A percentile compares a stretch with the other conserved stretches of the same genome.
phyloP scores from a whole-genome alignment of 192 early-diverging fungal genomes.

The Podila minutissima region DNA sequence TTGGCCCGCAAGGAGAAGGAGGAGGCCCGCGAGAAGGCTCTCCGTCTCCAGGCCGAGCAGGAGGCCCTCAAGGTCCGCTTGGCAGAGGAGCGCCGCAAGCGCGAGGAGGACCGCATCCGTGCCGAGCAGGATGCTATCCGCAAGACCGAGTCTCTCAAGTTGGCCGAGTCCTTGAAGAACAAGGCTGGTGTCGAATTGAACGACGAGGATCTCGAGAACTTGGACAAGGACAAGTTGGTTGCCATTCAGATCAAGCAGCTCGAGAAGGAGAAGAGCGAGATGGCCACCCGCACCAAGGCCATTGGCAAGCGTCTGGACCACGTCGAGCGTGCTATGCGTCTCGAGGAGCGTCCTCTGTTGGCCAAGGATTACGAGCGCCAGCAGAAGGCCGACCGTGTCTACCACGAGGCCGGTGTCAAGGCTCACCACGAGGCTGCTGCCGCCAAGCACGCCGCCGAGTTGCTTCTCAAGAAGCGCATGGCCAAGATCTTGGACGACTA shows the following conservation, averaged over 20 bases:
- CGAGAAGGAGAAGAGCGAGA: slow-evolving; percentile 90
- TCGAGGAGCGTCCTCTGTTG: slow-evolving; percentile 90
- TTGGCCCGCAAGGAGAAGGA: slow-evolving; percentile 84
- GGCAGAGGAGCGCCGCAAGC: slow-evolving; percentile 85
- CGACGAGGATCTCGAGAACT: slow-evolving; percentile 79
- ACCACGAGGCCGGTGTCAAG: slow-evolving; percentile 78
- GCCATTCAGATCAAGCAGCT: slow-evolving; percentile 90
- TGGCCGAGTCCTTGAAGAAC: slow-evolving; percentile 82
- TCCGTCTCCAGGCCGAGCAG: slow-evolving; percentile 78
- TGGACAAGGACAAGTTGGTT: slow-evolving; percentile 83
- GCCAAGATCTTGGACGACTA: slow-evolving; percentile 86
- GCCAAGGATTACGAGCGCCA: slow-evolving; percentile 92
- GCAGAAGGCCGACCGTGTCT: slow-evolving; percentile 83
- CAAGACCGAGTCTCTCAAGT: slow-evolving; percentile 82
- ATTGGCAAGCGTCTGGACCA: slow-evolving; percentile 88
- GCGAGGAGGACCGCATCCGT: slow-evolving; percentile 83
- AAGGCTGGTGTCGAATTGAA: slow-evolving; percentile 67
- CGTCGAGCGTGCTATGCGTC: slow-evolving; percentile 92
- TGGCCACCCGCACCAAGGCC: slow-evolving; percentile 77
- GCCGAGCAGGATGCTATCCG: slow-evolving; percentile 84
- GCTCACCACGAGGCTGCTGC: slow-evolving; percentile 72
- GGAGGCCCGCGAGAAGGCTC: slow-evolving; percentile 81
- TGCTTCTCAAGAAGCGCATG: slow-evolving; percentile 84
- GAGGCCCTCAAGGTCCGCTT: slow-evolving; percentile 84
- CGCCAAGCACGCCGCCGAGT: slow-evolving; percentile 74